These are phyloP conservation scores for Calonectria crousiana DNA, from an alignment of 2,329 filamentous ascomycete species.

Conservation along the genomic window DNA sequence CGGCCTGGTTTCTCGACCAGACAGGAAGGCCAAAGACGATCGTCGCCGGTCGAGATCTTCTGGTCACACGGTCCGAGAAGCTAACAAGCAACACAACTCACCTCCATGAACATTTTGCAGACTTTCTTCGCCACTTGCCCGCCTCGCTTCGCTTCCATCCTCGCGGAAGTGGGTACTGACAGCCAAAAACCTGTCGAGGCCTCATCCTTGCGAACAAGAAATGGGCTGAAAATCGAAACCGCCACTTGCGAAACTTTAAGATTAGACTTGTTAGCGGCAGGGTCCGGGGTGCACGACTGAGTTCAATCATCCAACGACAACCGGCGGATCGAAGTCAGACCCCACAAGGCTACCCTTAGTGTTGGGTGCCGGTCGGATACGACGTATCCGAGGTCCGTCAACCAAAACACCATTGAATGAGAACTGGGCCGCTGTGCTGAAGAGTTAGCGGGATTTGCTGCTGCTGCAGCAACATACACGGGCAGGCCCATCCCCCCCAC, in stretches of 20 bases:
- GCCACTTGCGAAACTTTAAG: constrained; percentile 35
- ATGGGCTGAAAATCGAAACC: constrained; percentile 34
- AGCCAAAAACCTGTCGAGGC: neutral
- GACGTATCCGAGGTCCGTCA: neutral
- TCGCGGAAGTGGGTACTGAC: neutral
- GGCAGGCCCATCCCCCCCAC: too few species aligned
- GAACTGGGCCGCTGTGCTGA: neutral
- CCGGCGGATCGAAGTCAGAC: neutral
- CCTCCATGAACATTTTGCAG: neutral
- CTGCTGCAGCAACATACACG: too few species aligned
- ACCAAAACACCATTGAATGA: neutral
- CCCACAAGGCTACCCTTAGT: constrained; percentile 8
- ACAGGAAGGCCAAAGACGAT: constrained; percentile 36
- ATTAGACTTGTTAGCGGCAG: constrained; percentile 39
- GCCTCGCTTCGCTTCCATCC: neutral
- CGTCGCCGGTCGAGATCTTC: constrained; percentile 8
- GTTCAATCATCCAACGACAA: constrained; percentile 24
- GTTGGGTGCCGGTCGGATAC: neutral
- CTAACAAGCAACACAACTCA: neutral
- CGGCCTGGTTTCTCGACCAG: constrained; percentile 20
- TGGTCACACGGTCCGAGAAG: constrained; percentile 26
- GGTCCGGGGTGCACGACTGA: constrained; percentile 31
- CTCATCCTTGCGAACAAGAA: neutral
- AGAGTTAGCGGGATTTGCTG: neutral
- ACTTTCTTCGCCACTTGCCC: too few species aligned